These are phyloP conservation scores for Talaromyces albobiverticillius DNA, from an alignment of 2,329 filamentous ascomycete species.

Conservation along the genomic window DNA sequence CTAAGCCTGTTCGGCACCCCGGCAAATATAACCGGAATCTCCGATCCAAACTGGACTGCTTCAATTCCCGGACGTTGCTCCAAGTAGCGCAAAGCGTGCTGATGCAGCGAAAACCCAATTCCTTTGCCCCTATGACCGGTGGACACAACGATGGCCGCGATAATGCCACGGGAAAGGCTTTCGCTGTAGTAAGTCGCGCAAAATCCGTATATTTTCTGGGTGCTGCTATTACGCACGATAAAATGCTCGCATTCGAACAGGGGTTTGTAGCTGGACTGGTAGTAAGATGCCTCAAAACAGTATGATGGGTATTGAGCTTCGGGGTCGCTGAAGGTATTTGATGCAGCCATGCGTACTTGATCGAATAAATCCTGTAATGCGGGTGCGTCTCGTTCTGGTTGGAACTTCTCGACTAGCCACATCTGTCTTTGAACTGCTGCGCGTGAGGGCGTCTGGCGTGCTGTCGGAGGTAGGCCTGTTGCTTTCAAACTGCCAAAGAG, in stretches of 20 bases:
- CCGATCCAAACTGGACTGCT: slow-evolving; percentile 12
- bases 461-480: slow-evolving; percentile 6
- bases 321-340: slow-evolving; percentile 14
- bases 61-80: slow-evolving; percentile 6
- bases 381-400: slow-evolving; percentile 5
- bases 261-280: slow-evolving; percentile 6
- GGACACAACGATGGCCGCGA: slow-evolving; percentile 13
- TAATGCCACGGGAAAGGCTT: slow-evolving; percentile 7
- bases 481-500: slow-evolving; percentile 12
- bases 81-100: slow-evolving; percentile 9
- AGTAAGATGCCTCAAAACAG: slow-evolving; percentile 12
- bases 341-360: slow-evolving; percentile 12
- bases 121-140: slow-evolving; percentile 9
- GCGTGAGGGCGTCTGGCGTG: slow-evolving; percentile 2
- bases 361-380: slow-evolving; percentile 12
- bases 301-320: slow-evolving; percentile 15
- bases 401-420: slow-evolving; percentile 13
- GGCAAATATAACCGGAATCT: slow-evolving; percentile 11
- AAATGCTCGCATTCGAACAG: slow-evolving; percentile 9
- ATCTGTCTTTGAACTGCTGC: slow-evolving; percentile 6
- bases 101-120: slow-evolving; percentile 13
- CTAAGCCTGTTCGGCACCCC: slow-evolving; percentile 13
- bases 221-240: slow-evolving; percentile 13
- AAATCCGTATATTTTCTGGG: slow-evolving; percentile 14
- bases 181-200: slow-evolving; percentile 12